Percentiles rank a stretch among this genome's conserved stretches.
Conservation (phyloP, 2,329 filamentous ascomycete species). For the Colletotrichum liaoningense region DNA sequence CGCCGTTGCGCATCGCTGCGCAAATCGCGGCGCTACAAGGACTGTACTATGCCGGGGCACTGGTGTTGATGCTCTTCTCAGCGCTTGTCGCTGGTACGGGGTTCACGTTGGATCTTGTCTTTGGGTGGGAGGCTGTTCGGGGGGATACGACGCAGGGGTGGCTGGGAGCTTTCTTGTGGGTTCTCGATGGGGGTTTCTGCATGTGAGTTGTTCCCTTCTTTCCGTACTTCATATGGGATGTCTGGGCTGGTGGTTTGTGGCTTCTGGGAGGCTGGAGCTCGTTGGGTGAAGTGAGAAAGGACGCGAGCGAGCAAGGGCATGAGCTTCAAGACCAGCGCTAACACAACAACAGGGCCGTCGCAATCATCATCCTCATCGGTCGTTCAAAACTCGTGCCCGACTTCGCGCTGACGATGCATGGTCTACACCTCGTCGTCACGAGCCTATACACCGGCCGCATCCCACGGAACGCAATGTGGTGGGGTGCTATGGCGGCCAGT, state of each 20-base stretch:
- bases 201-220: constrained; percentile 51
- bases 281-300: background rate
- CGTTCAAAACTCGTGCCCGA: constrained; percentile 95
- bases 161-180: constrained; percentile 68
- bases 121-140: constrained; percentile 69
- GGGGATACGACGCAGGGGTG: constrained; percentile 73
- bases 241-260: background rate
- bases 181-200: constrained; percentile 65
- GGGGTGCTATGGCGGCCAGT: constrained; percentile 69
- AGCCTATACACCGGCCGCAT: constrained; percentile 82
- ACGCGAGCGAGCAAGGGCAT: background rate
- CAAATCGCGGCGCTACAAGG: constrained; percentile 69
- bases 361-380: constrained; percentile 84
- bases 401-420: constrained; percentile 90
- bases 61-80: constrained; percentile 68
- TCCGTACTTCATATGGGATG: background rate
- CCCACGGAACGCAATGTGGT: constrained; percentile 88
- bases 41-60: constrained; percentile 64
- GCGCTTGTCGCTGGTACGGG: constrained; percentile 66
- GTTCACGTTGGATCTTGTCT: constrained; percentile 65
- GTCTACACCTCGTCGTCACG: constrained; percentile 82
- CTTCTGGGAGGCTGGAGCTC: too few species aligned
- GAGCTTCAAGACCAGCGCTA: background rate
- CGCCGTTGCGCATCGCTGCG: constrained; percentile 67
- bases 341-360: constrained; percentile 72